phyloP scores from a whole-genome alignment of 495 filamentous ascomycete genomes.

The Sporormia fimetaria region DNA sequence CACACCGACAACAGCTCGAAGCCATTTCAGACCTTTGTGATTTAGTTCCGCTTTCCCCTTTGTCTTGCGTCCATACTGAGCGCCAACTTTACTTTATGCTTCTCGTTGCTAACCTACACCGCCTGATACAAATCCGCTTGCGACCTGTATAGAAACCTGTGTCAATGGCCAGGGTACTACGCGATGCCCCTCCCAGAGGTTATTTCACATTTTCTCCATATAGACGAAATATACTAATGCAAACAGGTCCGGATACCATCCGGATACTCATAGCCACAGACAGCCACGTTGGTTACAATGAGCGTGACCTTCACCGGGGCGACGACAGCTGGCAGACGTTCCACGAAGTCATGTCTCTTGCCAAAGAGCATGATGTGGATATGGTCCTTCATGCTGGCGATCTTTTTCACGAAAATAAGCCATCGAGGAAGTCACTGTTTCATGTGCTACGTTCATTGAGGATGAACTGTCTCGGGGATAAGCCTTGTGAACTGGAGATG shows the following conservation, averaged over 20 bases:
- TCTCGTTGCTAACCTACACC: too few relatives aligned
- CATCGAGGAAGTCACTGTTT: conserved; percentile 91
- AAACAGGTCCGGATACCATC: conserved; percentile 77
- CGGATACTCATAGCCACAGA: conserved; percentile 89
- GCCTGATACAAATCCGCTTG: too few relatives aligned
- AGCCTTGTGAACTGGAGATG: conserved; percentile 90
- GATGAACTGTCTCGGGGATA: conserved; percentile 87
- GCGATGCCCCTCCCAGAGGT: too few relatives aligned
- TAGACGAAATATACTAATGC: too few relatives aligned
- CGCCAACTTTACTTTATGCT: too few relatives aligned
- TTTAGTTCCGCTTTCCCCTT: too few relatives aligned
- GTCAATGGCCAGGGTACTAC: too few relatives aligned
- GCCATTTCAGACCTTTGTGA: too few relatives aligned
- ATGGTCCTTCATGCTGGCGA: conserved; percentile 94
- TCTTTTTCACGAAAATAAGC: conserved; percentile 97
- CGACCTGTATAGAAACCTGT: too few relatives aligned
- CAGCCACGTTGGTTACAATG: conserved; percentile 93
- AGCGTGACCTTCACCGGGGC: conserved; percentile 82
- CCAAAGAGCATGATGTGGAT: conserved; percentile 78
- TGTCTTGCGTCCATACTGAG: too few relatives aligned
- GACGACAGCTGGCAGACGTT: conserved; percentile 97
- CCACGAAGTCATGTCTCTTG: conserved; percentile 87
- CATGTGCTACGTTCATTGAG: conserved; percentile 90
- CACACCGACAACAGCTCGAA: too few relatives aligned
- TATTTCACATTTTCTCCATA: too few relatives aligned